Base-by-base conservation (phyloP, 2,329 filamentous ascomycete species). In the Venturia carpophila region DNA sequence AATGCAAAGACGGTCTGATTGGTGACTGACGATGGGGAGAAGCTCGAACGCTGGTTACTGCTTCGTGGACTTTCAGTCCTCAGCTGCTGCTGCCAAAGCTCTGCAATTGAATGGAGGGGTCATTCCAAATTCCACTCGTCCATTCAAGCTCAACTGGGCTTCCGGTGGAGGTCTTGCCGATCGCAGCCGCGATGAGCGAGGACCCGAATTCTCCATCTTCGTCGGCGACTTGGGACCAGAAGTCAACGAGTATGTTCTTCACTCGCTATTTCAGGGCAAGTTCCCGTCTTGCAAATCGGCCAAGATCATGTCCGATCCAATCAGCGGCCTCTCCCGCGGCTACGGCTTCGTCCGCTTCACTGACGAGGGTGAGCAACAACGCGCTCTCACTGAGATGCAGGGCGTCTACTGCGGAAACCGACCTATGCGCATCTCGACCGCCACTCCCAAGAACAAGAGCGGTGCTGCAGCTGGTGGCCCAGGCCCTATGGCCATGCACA, bases 131-230 rank as follows among this genome's bases (percentile, higher is more conserved):
- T 96, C 92, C 67, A 89, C 89, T 72, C 91, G 94, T 55, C 88
- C 91, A 61, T 99, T 99, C 85, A 97, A 97, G 84, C 87, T 99
- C 67, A 99, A 99, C 85, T 99, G 94, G 94, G 94, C 94, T 70
- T 96, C 92, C 69, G 94, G 94, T 70, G 94, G 94, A 73, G 94
- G 94, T 66, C 84, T 99, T 52, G 91, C 95, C 70, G 94, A 99
- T 77, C 89, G 94, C 76, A 79, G 74, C 75, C 92, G 92, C 71
- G 94, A 97, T 76, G 94, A 97, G 75, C 92, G 94, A 74, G 92
- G 92, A 68, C 94, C 94, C 37, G 94, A 99, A 77, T 97, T 87
- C 78, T 93, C 89, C 71, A 97, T 99, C 79, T 99, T 99, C 74
- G 94, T 99, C 66, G 94, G 94, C 70, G 94, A 99, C 74, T 87